Conservation (phyloP, 768 basidiomycete genomes). For the Mycena crocata region DNA sequence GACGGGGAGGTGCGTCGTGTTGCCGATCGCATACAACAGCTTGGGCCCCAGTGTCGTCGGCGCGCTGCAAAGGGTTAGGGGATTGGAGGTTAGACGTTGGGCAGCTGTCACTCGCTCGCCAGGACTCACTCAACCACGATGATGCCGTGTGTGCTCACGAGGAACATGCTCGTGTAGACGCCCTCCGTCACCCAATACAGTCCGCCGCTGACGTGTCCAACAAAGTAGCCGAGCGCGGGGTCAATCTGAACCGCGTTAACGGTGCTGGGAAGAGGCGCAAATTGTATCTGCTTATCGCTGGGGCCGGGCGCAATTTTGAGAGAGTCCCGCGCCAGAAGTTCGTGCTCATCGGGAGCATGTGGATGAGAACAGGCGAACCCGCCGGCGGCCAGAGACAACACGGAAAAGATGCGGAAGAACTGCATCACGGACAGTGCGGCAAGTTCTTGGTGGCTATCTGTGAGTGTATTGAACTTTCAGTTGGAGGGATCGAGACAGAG, state of each 20-base stretch:
- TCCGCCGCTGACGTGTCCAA: conserved; percentile 11
- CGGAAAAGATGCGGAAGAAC: conserved; percentile 1
- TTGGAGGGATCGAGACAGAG: conserved; percentile 10
- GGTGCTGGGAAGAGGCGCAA: conserved; percentile 13
- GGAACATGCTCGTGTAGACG: conserved; percentile 15
- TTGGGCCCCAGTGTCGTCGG: conserved; percentile 12
- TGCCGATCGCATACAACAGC: conserved; percentile 18
- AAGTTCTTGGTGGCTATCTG: conserved; percentile 12
- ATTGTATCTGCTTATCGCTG: conserved; percentile 19
- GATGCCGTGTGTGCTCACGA: conserved; percentile 15
- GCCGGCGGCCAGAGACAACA: conserved; percentile 7
- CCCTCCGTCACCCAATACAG: conserved; percentile 15
- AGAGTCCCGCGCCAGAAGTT: conserved; percentile 13
- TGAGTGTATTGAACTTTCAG: conserved; percentile 3
- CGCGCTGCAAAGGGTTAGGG: conserved; percentile 6
- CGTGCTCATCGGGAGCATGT: conserved; percentile 11
- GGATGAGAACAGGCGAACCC: conserved; percentile 12
- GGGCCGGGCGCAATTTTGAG: conserved; percentile 13
- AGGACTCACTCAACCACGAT: conserved; percentile 15
- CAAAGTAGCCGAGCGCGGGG: conserved; percentile 20
- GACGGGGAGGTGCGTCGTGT: conserved; percentile 11
- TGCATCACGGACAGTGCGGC: conserved; percentile 15
- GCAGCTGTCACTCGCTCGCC: conserved; percentile 7
- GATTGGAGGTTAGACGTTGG: conserved; percentile 5
- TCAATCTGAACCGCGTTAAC: conserved; percentile 10